Evolutionary conservation across 345 rosid genomes (phyloP).

Genomic region (Balakata baccata): DNA sequence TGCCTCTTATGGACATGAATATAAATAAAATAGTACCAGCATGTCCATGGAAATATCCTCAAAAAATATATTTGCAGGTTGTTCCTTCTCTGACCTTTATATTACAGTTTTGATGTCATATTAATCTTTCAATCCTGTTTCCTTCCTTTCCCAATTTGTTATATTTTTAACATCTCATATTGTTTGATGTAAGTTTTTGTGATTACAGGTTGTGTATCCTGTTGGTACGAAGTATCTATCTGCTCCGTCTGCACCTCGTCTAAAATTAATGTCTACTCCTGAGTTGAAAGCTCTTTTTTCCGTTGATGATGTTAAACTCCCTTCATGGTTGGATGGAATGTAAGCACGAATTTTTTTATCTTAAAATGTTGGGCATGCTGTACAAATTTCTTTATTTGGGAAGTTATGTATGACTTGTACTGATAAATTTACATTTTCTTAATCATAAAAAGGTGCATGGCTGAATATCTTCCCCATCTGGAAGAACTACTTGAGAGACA

Average conservation of each 20-base stretch:
- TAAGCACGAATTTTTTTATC: conserved; percentile 33
- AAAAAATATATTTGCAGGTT: conserved; percentile 92
- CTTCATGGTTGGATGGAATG: conserved; percentile 92
- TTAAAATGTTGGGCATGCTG: conserved; percentile 1
- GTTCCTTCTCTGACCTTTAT: conserved; percentile 14
- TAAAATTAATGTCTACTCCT: conserved; percentile 64
- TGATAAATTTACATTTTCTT: conserved; percentile 16
- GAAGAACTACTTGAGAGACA: conserved; percentile 82
- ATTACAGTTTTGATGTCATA: not conserved
- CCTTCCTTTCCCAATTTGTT: conserved; percentile 5
- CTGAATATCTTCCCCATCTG: conserved; percentile 96
- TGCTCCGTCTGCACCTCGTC: conserved; percentile 74
- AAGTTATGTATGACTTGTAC: conserved; percentile 13
- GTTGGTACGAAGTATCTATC: conserved; percentile 66
- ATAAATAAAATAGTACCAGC: conserved; percentile 76
- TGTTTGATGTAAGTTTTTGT: conserved; percentile 12
- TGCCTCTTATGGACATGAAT: conserved; percentile 76
- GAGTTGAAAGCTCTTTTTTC: conserved; percentile 67
- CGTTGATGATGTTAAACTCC: conserved; percentile 86
- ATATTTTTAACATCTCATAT: not conserved
- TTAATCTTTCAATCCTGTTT: not conserved
- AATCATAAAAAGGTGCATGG: conserved; percentile 74
- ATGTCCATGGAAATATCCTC: conserved; percentile 87
- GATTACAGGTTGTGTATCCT: conserved; percentile 72
- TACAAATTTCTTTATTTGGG: not conserved